Evolutionary conservation across 2,329 filamentous ascomycete genomes (phyloP), one percentile per base, ranked within the genome.

Genomic region (Cordyceps tenuipes): DNA sequence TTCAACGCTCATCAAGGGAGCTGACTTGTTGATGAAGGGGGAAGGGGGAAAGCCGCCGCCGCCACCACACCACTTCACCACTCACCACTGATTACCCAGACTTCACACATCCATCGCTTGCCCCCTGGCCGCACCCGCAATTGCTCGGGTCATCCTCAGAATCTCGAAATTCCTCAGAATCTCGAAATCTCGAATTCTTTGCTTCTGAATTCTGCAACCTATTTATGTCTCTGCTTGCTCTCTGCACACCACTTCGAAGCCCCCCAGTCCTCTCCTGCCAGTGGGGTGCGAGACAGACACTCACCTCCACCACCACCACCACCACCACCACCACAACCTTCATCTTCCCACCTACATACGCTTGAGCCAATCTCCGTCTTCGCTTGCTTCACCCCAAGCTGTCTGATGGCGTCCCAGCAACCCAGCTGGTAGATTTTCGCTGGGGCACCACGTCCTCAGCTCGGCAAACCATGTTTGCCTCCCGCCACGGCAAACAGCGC

Each of bases 401-500:
- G 50, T n/a, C 50, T 36, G 19, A 60, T 60, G 57, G 57, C 57
- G 57, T 17, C 34, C 31, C 57, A 49, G 50, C 21, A 34, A 43
- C 50, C 44, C 34, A 21, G 41, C 50, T 21, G 57, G 50, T 36
- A 36, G 34, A 36, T 36, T 36, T 36, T 36, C 34, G 34, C 34
- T 36, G 34, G 34, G 34, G 34, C 34, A 36, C 43, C 31, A 54
- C 19, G 31, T 19, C 50, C 31, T 46, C n/a, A 54, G 57, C 50
- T 60, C 57, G 39, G 15, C 9, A 9, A 3, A 66, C 65, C 63
- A 74, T 75, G 73, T 72, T 75, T 67, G 69, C 71, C 63, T 73
- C 73, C 63, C 69, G 70, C 64, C 68, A 67, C 64, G 67, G 66
- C 57, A 68, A 67, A 65, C 71, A 70, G 67, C 73, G 70, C 66